Conservation (phyloP, 306 rosid species). For the Gynostemma pentaphyllum region DNA sequence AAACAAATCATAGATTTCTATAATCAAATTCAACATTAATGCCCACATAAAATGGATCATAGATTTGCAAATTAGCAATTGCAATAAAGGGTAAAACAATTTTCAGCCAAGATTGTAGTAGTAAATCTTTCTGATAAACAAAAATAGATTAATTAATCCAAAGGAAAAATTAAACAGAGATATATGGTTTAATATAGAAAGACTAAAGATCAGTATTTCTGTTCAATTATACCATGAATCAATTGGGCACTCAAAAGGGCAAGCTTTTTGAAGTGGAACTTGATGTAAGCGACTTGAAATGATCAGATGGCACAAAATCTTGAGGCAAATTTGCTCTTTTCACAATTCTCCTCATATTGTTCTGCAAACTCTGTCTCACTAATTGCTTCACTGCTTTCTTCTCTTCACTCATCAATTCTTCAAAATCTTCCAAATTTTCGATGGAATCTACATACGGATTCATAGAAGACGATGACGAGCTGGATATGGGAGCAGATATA, state of each 20-base stretch:
- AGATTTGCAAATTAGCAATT: no score
- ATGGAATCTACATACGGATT: conserved; percentile 29
- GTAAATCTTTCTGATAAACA: not conserved
- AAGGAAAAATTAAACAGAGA: not conserved
- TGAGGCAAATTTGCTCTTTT: conserved; percentile 88
- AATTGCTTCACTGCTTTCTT: conserved; percentile 89
- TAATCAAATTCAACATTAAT: no score
- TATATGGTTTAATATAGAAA: not conserved
- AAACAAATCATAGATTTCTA: no score
- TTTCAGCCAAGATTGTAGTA: not conserved
- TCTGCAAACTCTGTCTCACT: conserved; percentile 87
- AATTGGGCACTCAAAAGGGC: conserved; percentile 47
- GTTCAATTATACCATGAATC: not conserved
- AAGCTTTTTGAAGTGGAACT: conserved; percentile 88
- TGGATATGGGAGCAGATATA: conserved; percentile 70
- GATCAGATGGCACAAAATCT: conserved; percentile 65
- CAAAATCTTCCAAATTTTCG: conserved; percentile 39
- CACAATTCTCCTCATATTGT: conserved; percentile 85
- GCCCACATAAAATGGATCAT: no score
- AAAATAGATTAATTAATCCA: not conserved
- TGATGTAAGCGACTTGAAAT: conserved; percentile 60
- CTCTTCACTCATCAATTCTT: conserved; percentile 72
- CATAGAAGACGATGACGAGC: conserved; percentile 43
- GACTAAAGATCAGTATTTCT: not conserved
- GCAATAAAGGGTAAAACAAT: no score